These are phyloP conservation scores for Russula brevipes DNA, from an alignment of 768 basidiomycete genomes.

Conservation along the genomic window DNA sequence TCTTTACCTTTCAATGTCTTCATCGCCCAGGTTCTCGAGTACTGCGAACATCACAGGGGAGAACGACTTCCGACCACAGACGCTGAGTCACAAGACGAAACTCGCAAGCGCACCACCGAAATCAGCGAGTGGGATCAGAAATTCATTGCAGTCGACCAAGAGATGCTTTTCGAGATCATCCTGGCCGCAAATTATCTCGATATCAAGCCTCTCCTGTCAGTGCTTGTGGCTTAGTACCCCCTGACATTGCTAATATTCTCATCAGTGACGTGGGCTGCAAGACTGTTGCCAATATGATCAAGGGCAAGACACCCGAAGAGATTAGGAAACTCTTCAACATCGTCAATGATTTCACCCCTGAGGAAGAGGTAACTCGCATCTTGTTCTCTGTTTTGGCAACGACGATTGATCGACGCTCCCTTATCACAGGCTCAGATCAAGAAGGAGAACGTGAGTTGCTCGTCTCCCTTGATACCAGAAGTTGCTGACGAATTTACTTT, in stretches of 20 bases:
- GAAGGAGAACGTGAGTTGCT: constrained; percentile 90
- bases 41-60: constrained; percentile 97
- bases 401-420: constrained; percentile 6
- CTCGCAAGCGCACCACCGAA: constrained; percentile 95
- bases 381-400: constrained; percentile 19
- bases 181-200: constrained; percentile 99
- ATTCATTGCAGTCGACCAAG: constrained; percentile 97
- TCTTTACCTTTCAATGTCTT: constrained; percentile 1
- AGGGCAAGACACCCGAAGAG: constrained; percentile 99
- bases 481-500: background rate
- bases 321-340: constrained; percentile 98
- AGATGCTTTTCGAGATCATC: constrained; percentile 99
- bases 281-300: constrained; percentile 99
- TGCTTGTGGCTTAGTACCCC: background rate
- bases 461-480: background rate
- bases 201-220: constrained; percentile 92
- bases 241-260: constrained; percentile 13
- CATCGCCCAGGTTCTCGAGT: constrained; percentile 81
- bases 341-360: constrained; percentile 96
- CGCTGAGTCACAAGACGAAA: constrained; percentile 82
- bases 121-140: constrained; percentile 99
- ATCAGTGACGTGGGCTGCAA: constrained; percentile 93
- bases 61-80: constrained; percentile 91
- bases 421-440: constrained; percentile 83
- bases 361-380: constrained; percentile 74